Evolutionary conservation across 2,329 filamentous ascomycete genomes (phyloP), one percentile per base, ranked within the genome.

Genomic region (Monilinia vaccinii-corymbosi): DNA sequence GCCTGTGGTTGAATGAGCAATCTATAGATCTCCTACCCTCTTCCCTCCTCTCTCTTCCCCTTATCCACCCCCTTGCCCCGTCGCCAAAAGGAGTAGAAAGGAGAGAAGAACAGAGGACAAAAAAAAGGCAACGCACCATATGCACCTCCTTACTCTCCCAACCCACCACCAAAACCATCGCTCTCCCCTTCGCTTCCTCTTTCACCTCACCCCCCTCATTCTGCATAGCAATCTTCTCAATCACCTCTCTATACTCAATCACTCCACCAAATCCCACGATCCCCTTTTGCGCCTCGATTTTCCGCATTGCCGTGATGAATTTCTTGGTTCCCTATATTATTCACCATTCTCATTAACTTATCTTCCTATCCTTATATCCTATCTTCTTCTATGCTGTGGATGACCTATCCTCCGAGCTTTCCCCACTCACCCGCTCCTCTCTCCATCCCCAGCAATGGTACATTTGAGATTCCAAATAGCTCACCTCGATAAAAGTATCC

Each of bases 81-180:
- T 28, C 4, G 23, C 18, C n/a, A n/a, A 1, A 13, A 14, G 18
- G 4, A 10, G 14, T 10, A n/a, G 28, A 8, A 7, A 23, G 21
- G 14, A 13, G 16, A 16, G 36, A 40, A 40, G 21, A 6, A 28
- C 23, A 1, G 14, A 52, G 16, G 5, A 44, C 9, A 44, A 21
- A 14, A 16, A 25, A 51, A 2, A 36, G n/a, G 23, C 6, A 28
- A 7, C 45, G 10, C 21, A 58, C 56, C 62, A 65, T 55, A 62
- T 70, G 69, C 18, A 36, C 56, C 51, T 66, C 68, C 44, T 60
- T 62, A 47, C 55, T 65, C 58, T 65, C 60, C 69, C 69, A 70
- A 7, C 63, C 66, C 23, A 64, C 14, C 25, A 61, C 47, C 14
- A 66, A 38, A 32, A 66, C 61, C 8, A 61, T 28, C 1, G 60